Evolutionary conservation across 495 filamentous ascomycete genomes (phyloP), one percentile per base, ranked within the genome.

Genomic region (Neurospora intermedia): DNA sequence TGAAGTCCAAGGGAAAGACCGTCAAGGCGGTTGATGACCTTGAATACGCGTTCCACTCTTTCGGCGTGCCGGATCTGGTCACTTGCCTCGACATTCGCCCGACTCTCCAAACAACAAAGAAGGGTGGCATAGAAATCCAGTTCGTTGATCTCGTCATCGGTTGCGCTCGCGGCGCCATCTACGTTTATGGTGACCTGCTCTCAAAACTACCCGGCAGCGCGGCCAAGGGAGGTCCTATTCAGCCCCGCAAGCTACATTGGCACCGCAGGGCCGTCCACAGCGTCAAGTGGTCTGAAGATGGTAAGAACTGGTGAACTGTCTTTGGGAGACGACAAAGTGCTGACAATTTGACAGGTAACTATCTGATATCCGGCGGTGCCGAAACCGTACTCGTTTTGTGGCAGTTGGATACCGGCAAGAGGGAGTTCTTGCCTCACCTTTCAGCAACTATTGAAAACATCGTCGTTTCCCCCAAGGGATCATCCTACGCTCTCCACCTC

Each of bases 381-480:
- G 96, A 98, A 81, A 93, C 93, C 1, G 94, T 96, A 6, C 83
- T 99, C 69, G 92, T 98, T 18, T 82, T 97, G n/a, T 99, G 94
- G 94, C 96, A 99, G 80, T 82, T 98, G 23, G 93, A 96, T 73
- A 97, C 95, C 2, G 89, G 89, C 41, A 89, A 89, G 74, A 88
- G 88, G 75, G 90, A 95, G 76, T 91, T 88, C 79, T 82, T 99
- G 9, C 96, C 96, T 2, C 94, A 99, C 85, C 86, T 99, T 45
- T 91, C 91, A 8, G 91, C 93, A 6, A 85, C 89, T 7, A 92
- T 99, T 40, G 90, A 93, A 78, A 92, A 90, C 77, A 87, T 98
- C 59, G 89, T 92, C 18, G 88, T 98, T 43, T 97, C 94, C 9
- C 89, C 91, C 6, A 83, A 79, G 39, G 94, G 94, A 11, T 87